A percentile compares a stretch with the other conserved stretches of the same genome.
phyloP scores from a whole-genome alignment of 108 stramenopile genomes.

The Seminavis robusta region DNA sequence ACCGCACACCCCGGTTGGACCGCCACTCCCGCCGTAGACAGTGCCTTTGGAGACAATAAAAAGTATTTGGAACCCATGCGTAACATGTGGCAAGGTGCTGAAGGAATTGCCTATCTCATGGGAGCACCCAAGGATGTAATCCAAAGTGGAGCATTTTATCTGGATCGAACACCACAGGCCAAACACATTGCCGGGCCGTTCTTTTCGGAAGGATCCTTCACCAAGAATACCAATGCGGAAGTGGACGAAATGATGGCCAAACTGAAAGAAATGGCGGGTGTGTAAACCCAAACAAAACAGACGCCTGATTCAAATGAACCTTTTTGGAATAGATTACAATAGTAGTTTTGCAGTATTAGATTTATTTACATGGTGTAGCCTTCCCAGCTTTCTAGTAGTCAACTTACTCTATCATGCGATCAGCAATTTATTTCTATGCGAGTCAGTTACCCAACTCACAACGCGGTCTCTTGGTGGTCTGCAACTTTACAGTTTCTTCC shows the following conservation, averaged over 20 bases:
- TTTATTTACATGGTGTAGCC: no score
- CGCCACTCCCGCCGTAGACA: slow-evolving; percentile 76
- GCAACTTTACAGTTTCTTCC: neutral
- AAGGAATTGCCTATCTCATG: slow-evolving; percentile 87
- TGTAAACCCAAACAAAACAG: no score
- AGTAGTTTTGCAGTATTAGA: no score
- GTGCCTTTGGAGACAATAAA: slow-evolving; percentile 74
- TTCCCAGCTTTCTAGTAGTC: no score
- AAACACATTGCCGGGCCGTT: slow-evolving; percentile 88
- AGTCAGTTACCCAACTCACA: no score
- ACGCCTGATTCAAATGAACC: no score
- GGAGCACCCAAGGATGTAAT: slow-evolving; percentile 44
- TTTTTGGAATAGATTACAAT: no score
- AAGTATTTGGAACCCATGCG: slow-evolving; percentile 87
- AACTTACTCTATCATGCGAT: no score
- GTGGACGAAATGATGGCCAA: slow-evolving; percentile 79
- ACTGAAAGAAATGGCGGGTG: slow-evolving; percentile 46
- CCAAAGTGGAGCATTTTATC: slow-evolving; percentile 80
- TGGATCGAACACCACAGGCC: slow-evolving; percentile 71
- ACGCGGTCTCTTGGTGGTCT: no score
- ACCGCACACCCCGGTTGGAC: slow-evolving; percentile 84
- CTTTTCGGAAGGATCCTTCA: slow-evolving; percentile 75
- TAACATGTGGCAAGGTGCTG: slow-evolving; percentile 87
- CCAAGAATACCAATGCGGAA: slow-evolving; percentile 75
- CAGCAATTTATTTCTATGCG: no score